These are phyloP conservation scores for Furcasterigmium furcatum DNA, from an alignment of 2,329 filamentous ascomycete species.

Conservation along the genomic window DNA sequence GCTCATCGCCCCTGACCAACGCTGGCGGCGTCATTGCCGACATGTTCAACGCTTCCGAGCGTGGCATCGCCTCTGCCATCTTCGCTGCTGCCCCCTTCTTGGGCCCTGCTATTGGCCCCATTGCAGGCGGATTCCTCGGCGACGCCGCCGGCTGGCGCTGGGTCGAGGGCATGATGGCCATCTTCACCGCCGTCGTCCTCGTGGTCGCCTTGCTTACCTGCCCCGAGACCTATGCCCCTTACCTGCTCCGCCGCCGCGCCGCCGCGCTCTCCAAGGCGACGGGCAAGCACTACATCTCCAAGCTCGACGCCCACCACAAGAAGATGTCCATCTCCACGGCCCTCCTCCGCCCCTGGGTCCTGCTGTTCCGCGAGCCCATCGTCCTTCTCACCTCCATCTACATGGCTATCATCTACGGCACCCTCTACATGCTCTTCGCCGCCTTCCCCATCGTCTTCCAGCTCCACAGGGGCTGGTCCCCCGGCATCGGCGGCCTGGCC, in stretches of 20 bases:
- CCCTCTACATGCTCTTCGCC: slow-evolving; percentile 51
- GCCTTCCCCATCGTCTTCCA: slow-evolving; percentile 63
- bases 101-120: slow-evolving; percentile 57
- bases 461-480: slow-evolving; percentile 50
- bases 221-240: slow-evolving; percentile 59
- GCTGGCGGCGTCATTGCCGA: slow-evolving; percentile 62
- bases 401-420: slow-evolving; percentile 56
- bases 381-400: slow-evolving; percentile 62
- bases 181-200: slow-evolving; percentile 58
- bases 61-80: slow-evolving; percentile 55
- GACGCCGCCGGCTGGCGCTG: slow-evolving; percentile 61
- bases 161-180: slow-evolving; percentile 60
- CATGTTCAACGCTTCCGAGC: slow-evolving; percentile 51
- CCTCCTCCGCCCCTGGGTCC: slow-evolving; percentile 59
- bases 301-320: slow-evolving; percentile 39
- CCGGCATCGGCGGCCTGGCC: slow-evolving; percentile 56
- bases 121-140: slow-evolving; percentile 60
- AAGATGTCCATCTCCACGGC: slow-evolving; percentile 41
- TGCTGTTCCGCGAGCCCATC: slow-evolving; percentile 66
- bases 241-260: slow-evolving; percentile 52
- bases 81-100: slow-evolving; percentile 64
- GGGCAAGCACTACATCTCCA: slow-evolving; percentile 53
- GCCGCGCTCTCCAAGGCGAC: slow-evolving; percentile 45
- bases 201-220: slow-evolving; percentile 40
- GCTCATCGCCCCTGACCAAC: slow-evolving; percentile 60